A percentile compares a stretch with the other conserved stretches of the same genome.
These are phyloP conservation scores for Pezicula radicicola DNA, from an alignment of 2,329 filamentous ascomycete species.

Conservation along the genomic window DNA sequence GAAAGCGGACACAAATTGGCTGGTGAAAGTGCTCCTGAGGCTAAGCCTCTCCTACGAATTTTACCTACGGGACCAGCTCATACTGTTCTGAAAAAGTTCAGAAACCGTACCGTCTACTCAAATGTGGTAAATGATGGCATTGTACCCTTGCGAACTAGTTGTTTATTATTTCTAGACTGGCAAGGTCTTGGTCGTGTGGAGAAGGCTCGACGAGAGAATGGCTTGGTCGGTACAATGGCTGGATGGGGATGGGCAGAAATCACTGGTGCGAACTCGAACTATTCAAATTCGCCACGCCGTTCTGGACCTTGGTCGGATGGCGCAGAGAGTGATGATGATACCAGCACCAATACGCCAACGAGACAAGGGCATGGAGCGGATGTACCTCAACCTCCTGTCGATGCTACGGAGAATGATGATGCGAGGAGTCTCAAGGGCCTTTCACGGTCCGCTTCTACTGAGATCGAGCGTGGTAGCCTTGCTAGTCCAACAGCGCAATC, in stretches of 20 bases:
- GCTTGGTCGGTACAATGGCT: slow-evolving; percentile 86
- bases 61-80: slow-evolving; percentile 90
- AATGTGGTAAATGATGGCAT: slow-evolving; percentile 98
- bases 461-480: neutral
- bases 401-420: slow-evolving; percentile 67
- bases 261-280: slow-evolving; percentile 58
- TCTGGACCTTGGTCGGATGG: slow-evolving; percentile 17
- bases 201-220: slow-evolving; percentile 88
- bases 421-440: slow-evolving; percentile 51
- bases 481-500: slow-evolving; percentile 10
- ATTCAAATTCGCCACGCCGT: slow-evolving; percentile 29
- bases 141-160: slow-evolving; percentile 90
- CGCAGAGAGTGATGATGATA: slow-evolving; percentile 21
- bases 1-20: slow-evolving; percentile 62
- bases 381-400: slow-evolving; percentile 68
- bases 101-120: slow-evolving; percentile 89
- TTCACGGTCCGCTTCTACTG: slow-evolving; percentile 17
- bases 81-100: slow-evolving; percentile 79
- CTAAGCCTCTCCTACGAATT: slow-evolving; percentile 85
- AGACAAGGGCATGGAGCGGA: slow-evolving; percentile 39
- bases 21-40: slow-evolving; percentile 66
- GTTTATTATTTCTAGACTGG: slow-evolving; percentile 96
- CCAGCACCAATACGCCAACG: slow-evolving; percentile 37
- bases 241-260: slow-evolving; percentile 95
- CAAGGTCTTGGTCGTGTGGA: slow-evolving; percentile 89